A percentile compares a stretch with the other conserved stretches of the same genome.
These are phyloP conservation scores for Sporothrix inflata DNA, from an alignment of 2,329 filamentous ascomycete genomes.

Conservation along the genomic window DNA sequence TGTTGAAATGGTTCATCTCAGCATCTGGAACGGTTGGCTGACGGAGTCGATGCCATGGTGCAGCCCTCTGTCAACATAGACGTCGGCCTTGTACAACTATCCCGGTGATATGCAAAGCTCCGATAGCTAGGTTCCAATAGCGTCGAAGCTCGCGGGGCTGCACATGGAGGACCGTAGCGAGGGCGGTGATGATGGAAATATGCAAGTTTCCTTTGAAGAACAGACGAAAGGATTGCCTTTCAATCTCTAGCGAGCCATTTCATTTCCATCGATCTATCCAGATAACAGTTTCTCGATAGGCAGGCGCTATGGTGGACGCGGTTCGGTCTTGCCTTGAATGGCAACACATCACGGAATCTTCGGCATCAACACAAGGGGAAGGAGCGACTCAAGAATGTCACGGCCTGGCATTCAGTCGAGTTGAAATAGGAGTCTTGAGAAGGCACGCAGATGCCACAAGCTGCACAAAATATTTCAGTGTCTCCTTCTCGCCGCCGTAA, in stretches of 20 bases:
- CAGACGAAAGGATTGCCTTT: background rate
- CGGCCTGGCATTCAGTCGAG: conserved; percentile 14
- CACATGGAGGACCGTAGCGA: conserved; percentile 9
- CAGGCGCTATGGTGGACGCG: background rate
- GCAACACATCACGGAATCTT: background rate
- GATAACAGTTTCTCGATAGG: conserved; percentile 21
- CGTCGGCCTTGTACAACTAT: too few species aligned
- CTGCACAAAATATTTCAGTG: background rate
- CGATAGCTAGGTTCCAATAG: background rate
- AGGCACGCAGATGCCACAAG: conserved; percentile 8
- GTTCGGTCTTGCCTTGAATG: background rate
- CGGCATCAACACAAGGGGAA: background rate
- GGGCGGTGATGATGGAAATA: background rate
- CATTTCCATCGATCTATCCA: background rate
- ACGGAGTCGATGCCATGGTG: too few species aligned
- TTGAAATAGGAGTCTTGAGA: background rate
- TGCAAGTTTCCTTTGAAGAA: background rate
- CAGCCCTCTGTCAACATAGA: too few species aligned
- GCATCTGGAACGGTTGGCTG: too few species aligned
- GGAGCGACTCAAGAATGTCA: conserved; percentile 3
- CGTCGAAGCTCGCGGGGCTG: conserved; percentile 10
- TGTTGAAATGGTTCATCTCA: background rate
- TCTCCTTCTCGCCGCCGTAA: background rate
- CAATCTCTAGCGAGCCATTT: conserved; percentile 9
- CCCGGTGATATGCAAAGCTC: too few species aligned